Conservation (phyloP, 1,284 basidiomycete genomes). For the Ceratobasidium theobromae region DNA sequence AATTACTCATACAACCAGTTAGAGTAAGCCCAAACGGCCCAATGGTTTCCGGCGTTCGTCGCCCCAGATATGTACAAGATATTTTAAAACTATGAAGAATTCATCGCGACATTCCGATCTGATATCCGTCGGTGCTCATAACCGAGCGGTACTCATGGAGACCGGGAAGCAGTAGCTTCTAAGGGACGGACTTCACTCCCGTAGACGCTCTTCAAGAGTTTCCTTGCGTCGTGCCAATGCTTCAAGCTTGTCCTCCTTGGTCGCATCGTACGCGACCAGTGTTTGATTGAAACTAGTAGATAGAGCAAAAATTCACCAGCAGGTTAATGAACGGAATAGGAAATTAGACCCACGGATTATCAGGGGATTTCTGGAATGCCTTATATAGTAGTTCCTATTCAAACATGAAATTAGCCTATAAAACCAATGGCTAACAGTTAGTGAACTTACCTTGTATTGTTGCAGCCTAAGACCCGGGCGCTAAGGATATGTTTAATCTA, state of each 20-base stretch:
- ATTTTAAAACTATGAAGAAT: too few species aligned
- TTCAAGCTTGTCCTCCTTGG: conserved; percentile 77
- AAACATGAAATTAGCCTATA: too few species aligned
- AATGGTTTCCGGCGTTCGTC: too few species aligned
- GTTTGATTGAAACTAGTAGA: conserved; percentile 74
- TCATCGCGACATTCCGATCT: too few species aligned
- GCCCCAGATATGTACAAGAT: too few species aligned
- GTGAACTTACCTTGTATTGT: conserved; percentile 68
- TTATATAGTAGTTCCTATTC: conserved; percentile 72
- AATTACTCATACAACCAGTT: too few species aligned
- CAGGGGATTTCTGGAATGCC: conserved; percentile 85
- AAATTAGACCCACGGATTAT: conserved; percentile 69
- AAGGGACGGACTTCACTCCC: not conserved
- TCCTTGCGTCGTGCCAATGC: conserved; percentile 63
- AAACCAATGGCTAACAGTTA: too few species aligned
- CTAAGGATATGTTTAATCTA: conserved; percentile 44
- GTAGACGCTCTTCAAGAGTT: conserved; percentile 54
- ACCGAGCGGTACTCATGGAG: too few species aligned
- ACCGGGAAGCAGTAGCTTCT: too few species aligned
- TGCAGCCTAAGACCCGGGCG: conserved; percentile 81
- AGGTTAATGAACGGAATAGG: not conserved
- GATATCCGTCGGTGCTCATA: too few species aligned
- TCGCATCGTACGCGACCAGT: conserved; percentile 75
- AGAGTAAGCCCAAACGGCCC: too few species aligned
- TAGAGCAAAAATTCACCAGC: not conserved